phyloP scores from a whole-genome alignment of 352 stramenopile genomes.

The Pythium aphanidermatum region DNA sequence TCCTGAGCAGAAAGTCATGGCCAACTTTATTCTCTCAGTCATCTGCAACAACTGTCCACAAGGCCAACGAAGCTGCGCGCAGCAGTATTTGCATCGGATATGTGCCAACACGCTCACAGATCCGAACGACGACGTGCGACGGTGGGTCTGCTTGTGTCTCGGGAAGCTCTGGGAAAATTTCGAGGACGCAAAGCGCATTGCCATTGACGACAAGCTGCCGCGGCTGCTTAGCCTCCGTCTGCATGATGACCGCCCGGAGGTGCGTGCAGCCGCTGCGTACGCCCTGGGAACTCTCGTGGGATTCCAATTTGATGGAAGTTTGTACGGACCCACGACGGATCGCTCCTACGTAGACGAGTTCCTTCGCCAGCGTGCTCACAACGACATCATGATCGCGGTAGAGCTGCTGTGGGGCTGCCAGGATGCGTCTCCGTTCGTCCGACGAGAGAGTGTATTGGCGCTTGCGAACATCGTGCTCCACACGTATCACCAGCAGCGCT shows the following conservation, averaged over 20 bases:
- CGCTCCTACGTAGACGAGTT: slow-evolving; percentile 46
- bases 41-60: slow-evolving; percentile 91
- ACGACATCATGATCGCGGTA: slow-evolving; percentile 63
- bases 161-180: slow-evolving; percentile 95
- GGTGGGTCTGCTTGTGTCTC: slow-evolving; percentile 90
- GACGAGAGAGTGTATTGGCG: slow-evolving; percentile 76
- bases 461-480: slow-evolving; percentile 84
- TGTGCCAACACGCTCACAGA: slow-evolving; percentile 62
- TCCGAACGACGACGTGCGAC: slow-evolving; percentile 62
- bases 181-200: slow-evolving; percentile 78
- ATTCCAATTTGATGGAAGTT: slow-evolving; percentile 54
- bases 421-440: slow-evolving; percentile 81
- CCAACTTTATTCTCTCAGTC: slow-evolving; percentile 93
- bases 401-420: slow-evolving; percentile 61
- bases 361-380: slow-evolving; percentile 44
- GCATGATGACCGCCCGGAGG: slow-evolving; percentile 81
- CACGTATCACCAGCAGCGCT: slow-evolving; percentile 77
- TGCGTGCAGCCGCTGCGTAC: slow-evolving; percentile 91
- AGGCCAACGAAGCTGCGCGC: slow-evolving; percentile 91
- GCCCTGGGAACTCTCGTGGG: slow-evolving; percentile 91
- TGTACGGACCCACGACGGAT: slow-evolving; percentile 32
- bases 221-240: slow-evolving; percentile 77
- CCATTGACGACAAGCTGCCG: slow-evolving; percentile 85
- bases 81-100: slow-evolving; percentile 86
- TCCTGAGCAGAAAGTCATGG: slow-evolving; percentile 92